Evolutionary conservation across 2,329 filamentous ascomycete genomes (phyloP), one percentile per base, ranked within the genome.

Genomic region (Septoria petroselini): DNA sequence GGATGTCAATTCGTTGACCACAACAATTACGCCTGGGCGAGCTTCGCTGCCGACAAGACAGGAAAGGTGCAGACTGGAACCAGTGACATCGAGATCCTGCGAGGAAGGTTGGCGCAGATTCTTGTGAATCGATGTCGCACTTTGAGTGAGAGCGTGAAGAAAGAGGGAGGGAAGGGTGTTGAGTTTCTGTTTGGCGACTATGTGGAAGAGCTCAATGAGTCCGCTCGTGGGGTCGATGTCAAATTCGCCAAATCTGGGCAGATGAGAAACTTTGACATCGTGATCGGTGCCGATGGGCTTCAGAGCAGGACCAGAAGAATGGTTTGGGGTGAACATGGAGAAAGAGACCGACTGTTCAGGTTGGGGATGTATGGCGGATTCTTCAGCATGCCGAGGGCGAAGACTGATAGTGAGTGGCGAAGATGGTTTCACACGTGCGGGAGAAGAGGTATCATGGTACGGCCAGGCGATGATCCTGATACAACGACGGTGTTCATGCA

Each of bases 201-300:
- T 25, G 25, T 68, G 7, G 47, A 56, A 9, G 30, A 29, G 4
- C 47, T 59, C 17, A 59, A 67, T 44, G 50, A 61, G n/a, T 58
- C 46, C 7, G 44, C 58, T 1, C 48, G 57, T 12, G 43, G 35
- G 6, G 62, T 65, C 1, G 35, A 59, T 2, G 64, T 66, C 2
- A 33, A 35, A 9, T 59, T 67, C 45, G 58, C 59, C 8, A 65
- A 62, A 7, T 58, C 55, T 27, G 52, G 55, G 2, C 31, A 57
- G 17, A 37, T 18, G 14, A 30, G 55, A 18, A 50, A 17, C 1
- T 64, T 55, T 21, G 41, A 34, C 2, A 44, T 68, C 0, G 62
- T 68, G 1, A 58, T 69, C 4, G 66, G 61, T 7, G 65, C 65
- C 1, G 66, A 68, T 42, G 65, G 65, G 2, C 48, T 68, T 7